phyloP scores from a whole-genome alignment of 2,329 filamentous ascomycete genomes.

The Tolypocladium guangdongense region DNA sequence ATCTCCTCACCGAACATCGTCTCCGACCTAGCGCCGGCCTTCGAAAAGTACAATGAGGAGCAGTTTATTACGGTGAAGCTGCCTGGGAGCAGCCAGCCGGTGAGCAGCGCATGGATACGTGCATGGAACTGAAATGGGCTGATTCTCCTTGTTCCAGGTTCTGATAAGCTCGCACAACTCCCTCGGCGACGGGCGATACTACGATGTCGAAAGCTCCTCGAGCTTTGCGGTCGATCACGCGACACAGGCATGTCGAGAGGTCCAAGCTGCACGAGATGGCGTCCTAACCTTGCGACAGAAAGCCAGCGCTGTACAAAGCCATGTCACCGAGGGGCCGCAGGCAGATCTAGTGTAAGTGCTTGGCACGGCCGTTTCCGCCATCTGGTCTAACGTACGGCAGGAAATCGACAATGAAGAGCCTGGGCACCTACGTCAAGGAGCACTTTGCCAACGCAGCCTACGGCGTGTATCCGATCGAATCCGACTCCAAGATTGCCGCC shows the following conservation, averaged over 20 bases:
- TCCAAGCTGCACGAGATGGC: background rate
- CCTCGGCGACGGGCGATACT: conserved; percentile 73
- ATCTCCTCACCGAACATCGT: conserved; percentile 57
- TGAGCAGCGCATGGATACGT: conserved; percentile 11
- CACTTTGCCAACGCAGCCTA: conserved; percentile 78
- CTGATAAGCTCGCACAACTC: conserved; percentile 81
- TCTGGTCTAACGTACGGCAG: conserved; percentile 29
- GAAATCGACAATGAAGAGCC: conserved; percentile 71
- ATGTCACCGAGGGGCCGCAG: conserved; percentile 66
- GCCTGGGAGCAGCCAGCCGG: conserved; percentile 63
- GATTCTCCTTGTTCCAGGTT: conserved; percentile 37
- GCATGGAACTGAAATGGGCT: conserved; percentile 3
- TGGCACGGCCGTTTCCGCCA: background rate
- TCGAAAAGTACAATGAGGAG: conserved; percentile 92
- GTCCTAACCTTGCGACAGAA: conserved; percentile 38
- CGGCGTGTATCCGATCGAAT: conserved; percentile 71
- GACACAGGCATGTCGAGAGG: conserved; percentile 48
- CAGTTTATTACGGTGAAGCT: conserved; percentile 86
- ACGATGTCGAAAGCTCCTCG: conserved; percentile 76
- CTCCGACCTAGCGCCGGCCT: conserved; percentile 66
- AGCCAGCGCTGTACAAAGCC: conserved; percentile 71
- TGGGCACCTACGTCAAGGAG: conserved; percentile 68
- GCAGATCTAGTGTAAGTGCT: conserved; percentile 66
- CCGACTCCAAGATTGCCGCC: conserved; percentile 66
- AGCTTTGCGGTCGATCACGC: conserved; percentile 84